Evolutionary conservation across 345 rosid species (phyloP).

Genomic region (Turritis glabra): DNA sequence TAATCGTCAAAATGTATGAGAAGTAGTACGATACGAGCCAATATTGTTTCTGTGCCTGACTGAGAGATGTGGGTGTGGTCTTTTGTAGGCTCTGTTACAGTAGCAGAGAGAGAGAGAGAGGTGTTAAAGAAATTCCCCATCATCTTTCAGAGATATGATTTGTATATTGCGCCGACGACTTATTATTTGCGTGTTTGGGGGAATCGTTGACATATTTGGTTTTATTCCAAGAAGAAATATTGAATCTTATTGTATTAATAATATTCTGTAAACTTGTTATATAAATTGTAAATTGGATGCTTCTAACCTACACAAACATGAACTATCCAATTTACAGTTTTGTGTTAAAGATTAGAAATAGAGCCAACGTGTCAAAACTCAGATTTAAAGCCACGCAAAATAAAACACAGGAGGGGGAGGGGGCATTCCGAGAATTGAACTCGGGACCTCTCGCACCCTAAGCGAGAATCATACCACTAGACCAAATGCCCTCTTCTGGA

Average conservation of each 20-base stretch:
- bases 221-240: no score
- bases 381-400: no score
- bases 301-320: no score
- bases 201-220: no score
- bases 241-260: not conserved
- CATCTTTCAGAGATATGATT: constrained; percentile 6
- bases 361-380: no score
- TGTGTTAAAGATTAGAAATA: no score
- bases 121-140: not conserved
- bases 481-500: constrained; percentile 22
- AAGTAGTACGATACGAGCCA: not conserved
- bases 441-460: constrained; percentile 85
- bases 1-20: not conserved
- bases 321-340: no score
- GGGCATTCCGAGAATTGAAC: constrained; percentile 56
- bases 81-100: constrained; percentile 38
- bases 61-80: not conserved
- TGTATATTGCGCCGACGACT: constrained; percentile 7
- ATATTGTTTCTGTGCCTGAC: not conserved
- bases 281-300: no score
- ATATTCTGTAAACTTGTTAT: constrained; percentile 2
- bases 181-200: no score
- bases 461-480: constrained; percentile 54
- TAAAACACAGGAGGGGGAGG: no score
- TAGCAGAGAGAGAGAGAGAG: constrained; percentile 29